These are phyloP conservation scores for Begonia loranthoides DNA, from an alignment of 306 rosid genomes.

Conservation along the genomic window DNA sequence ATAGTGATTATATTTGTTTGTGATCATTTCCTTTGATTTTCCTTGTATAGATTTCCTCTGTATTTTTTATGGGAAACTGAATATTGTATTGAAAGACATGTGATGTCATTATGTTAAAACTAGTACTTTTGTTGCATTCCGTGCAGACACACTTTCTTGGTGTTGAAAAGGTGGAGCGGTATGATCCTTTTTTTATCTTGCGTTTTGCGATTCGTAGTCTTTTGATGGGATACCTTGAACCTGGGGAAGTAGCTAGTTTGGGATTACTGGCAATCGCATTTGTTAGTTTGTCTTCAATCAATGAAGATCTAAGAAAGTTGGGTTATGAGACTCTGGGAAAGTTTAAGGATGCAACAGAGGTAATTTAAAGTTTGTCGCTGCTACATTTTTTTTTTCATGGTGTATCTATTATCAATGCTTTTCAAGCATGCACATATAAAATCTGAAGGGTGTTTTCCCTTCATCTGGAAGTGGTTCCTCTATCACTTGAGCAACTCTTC, in stretches of 20 bases:
- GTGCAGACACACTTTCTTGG: slow-evolving; percentile 27
- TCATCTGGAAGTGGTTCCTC: not conserved
- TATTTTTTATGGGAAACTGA: too few relatives aligned
- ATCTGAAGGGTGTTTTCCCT: not conserved
- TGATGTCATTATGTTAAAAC: not conserved
- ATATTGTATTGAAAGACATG: not conserved
- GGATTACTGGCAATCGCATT: slow-evolving; percentile 87
- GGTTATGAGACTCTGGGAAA: slow-evolving; percentile 49
- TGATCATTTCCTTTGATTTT: slow-evolving; percentile 3
- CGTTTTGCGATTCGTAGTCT: slow-evolving; percentile 60
- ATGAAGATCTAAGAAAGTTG: slow-evolving; percentile 52
- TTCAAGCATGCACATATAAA: not conserved
- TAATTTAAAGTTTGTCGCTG: slow-evolving; percentile 8
- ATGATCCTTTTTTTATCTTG: slow-evolving; percentile 82
- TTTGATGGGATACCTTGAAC: slow-evolving; percentile 51
- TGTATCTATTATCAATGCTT: not conserved
- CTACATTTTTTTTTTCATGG: slow-evolving; percentile 2
- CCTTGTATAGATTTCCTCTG: not conserved
- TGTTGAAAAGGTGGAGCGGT: slow-evolving; percentile 27
- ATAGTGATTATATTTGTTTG: not conserved
- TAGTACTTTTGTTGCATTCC: slow-evolving; percentile 2
- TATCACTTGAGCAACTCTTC: too few relatives aligned
- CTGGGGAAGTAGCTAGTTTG: slow-evolving; percentile 66
- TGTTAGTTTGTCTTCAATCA: slow-evolving; percentile 67
- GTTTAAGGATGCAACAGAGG: slow-evolving; percentile 57